A percentile compares a stretch with the other conserved stretches of the same genome.
Conservation (phyloP, 2,329 filamentous ascomycete species). For the Fusarium humuli region DNA sequence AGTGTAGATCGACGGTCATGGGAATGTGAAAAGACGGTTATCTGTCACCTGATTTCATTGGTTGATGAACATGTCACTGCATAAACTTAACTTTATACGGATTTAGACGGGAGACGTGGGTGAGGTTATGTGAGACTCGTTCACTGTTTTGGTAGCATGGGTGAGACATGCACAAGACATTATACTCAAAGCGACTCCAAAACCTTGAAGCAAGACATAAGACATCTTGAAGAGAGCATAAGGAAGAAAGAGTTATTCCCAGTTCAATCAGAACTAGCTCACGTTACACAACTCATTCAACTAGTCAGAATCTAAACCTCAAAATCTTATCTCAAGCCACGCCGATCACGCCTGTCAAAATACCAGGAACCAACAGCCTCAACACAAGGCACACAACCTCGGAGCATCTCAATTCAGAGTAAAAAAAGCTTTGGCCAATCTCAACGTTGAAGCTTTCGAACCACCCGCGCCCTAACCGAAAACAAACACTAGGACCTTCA, state of each 20-base stretch:
- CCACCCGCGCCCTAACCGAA: not conserved
- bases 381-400: not conserved
- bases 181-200: not conserved
- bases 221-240: not conserved
- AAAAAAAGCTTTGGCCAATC: not conserved
- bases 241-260: too few species aligned
- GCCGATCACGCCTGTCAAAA: not conserved
- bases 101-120: not conserved
- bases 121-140: not conserved
- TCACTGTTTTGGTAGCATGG: not conserved
- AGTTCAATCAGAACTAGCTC: too few species aligned
- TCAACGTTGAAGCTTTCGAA: not conserved
- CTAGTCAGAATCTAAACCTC: not conserved
- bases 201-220: not conserved
- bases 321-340: not conserved
- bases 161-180: not conserved
- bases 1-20: not conserved
- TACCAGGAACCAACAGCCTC: not conserved
- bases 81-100: not conserved
- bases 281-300: not conserved
- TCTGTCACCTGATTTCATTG: not conserved
- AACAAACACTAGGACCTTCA: not conserved
- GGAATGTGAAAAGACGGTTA: not conserved
- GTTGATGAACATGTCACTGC: not conserved
- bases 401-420: not conserved